These are phyloP conservation scores for Leccinum proximum DNA, from an alignment of 1,284 basidiomycete species.

Conservation along the genomic window DNA sequence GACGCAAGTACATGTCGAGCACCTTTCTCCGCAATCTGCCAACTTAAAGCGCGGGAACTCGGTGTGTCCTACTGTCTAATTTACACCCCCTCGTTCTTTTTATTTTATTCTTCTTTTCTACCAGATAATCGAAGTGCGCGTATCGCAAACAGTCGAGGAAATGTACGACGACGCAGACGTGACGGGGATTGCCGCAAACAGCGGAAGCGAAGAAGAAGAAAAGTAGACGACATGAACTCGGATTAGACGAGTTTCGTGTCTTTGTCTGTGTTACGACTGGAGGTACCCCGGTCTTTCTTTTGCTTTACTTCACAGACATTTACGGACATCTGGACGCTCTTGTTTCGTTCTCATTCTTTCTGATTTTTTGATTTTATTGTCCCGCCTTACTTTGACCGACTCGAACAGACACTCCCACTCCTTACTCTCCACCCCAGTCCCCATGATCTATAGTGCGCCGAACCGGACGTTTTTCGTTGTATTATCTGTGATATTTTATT, in stretches of 20 bases:
- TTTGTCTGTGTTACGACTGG: not conserved
- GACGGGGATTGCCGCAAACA: not conserved
- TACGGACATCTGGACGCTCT: not conserved
- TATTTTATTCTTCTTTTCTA: not conserved
- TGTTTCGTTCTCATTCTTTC: not conserved
- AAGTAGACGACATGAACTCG: not conserved
- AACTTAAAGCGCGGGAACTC: conserved; percentile 1
- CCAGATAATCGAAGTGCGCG: not conserved
- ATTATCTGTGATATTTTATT: not conserved
- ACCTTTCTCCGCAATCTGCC: not conserved
- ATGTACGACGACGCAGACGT: not conserved
- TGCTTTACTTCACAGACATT: not conserved
- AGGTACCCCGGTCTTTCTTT: not conserved
- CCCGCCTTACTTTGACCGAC: not conserved
- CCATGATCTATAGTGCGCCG: not conserved
- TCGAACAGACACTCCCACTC: not conserved
- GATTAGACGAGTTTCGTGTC: not conserved
- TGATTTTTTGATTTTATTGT: not conserved
- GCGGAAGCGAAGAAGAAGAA: not conserved
- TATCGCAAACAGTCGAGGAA: not conserved
- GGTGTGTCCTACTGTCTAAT: conserved; percentile 10
- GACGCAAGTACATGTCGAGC: not conserved
- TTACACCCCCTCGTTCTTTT: not conserved
- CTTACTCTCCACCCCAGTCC: not conserved
- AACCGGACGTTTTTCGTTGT: not conserved